Base-by-base conservation (phyloP, 1,139 yeast species). In the Yamadazyma jaroonii region DNA sequence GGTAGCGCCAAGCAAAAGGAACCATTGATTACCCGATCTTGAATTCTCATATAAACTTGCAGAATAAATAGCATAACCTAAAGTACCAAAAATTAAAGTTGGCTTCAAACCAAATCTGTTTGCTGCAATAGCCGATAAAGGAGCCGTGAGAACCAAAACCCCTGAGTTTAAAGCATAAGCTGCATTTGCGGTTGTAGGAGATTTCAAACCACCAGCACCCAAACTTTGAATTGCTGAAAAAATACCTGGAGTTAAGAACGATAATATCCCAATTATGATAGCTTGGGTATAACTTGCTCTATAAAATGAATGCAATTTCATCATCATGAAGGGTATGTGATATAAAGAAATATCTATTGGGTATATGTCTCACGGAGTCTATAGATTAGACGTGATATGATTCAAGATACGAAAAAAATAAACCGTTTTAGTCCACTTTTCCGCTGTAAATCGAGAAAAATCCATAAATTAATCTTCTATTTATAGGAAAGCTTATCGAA, bases 11-110 rank as follows among this genome's bases (percentile, higher is more conserved):
- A 46, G 37, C 26, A 53, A 34, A 31, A 56, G 46, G 5, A 54
- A 41, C 40, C 50, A 43, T 38, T 53, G 52, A 6, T 48, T 38
- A 11, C 60, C 60, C 31, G 46, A 45, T 33, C 45, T 49, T 10
- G 52, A 45, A 35, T 55, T 54, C 25, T 42, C 37, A 34, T 55
- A 55, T 7, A 56, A 38, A n/a, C 56, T 54, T 26, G 59, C 59
- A 22, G 56, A 49, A 43, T 47, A 55, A 22, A 54, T 27, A 6
- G 47, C 49, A 39, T 46, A 54, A 8, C 59, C 59, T 21, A 55
- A 24, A 13, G 50, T 43, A 22, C 59, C 59, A 13, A 48, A 35
- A 22, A 35, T 39, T 9, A 40, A 29, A 3, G 44, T 36, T 4
- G 34, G 38, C 31, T 43, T 43, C 5, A 49, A 31, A 26, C 54